Conservation (phyloP, 768 basidiomycete genomes). For the Russula emetica region DNA sequence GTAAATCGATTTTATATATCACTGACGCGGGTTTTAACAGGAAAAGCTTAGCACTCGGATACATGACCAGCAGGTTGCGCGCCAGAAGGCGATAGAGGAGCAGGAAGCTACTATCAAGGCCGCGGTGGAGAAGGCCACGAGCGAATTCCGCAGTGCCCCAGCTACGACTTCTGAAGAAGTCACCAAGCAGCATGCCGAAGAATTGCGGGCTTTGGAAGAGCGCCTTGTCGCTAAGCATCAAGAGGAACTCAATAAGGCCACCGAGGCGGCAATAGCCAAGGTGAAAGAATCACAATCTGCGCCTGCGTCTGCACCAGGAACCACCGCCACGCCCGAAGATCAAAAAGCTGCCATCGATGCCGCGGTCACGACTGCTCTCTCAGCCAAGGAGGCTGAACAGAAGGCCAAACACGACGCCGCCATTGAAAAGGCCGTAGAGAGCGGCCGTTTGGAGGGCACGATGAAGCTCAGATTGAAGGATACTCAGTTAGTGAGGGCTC, state of each 20-base stretch:
- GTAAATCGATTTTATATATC: neutral
- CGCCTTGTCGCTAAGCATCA: conserved; percentile 52
- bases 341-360: conserved; percentile 48
- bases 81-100: conserved; percentile 48
- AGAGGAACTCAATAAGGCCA: conserved; percentile 48
- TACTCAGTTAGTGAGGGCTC: conserved; percentile 55
- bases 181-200: conserved; percentile 53
- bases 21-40: conserved; percentile 34
- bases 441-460: conserved; percentile 59
- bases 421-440: conserved; percentile 60
- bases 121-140: conserved; percentile 54
- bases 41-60: conserved; percentile 46
- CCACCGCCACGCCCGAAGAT: conserved; percentile 26
- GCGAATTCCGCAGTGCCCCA: conserved; percentile 38
- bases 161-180: conserved; percentile 38
- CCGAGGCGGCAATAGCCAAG: conserved; percentile 39
- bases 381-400: conserved; percentile 45
- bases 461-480: conserved; percentile 70
- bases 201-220: conserved; percentile 52
- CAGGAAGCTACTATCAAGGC: conserved; percentile 51
- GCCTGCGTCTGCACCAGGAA: conserved; percentile 23
- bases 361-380: conserved; percentile 48
- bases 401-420: conserved; percentile 50
- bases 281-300: conserved; percentile 27
- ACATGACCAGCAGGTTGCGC: conserved; percentile 48